Percentiles rank a stretch among this genome's conserved stretches.
phyloP scores from a whole-genome alignment of 768 basidiomycete genomes.

The Mrakia gelida region DNA sequence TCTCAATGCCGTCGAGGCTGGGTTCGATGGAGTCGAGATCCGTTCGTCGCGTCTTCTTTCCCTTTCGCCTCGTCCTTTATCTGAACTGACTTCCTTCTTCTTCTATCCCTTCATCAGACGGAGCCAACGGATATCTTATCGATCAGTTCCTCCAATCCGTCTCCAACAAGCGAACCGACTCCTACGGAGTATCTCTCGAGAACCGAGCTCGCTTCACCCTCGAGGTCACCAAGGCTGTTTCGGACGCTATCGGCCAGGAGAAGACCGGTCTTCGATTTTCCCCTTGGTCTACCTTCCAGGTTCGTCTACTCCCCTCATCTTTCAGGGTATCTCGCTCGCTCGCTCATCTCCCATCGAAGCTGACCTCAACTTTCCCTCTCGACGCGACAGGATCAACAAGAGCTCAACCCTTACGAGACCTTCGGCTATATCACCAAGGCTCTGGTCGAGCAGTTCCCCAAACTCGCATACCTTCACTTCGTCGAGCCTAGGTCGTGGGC shows the following conservation, averaged over 20 bases:
- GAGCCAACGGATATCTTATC: conserved; percentile 15
- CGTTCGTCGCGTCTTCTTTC: background rate
- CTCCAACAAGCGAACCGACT: conserved; percentile 59
- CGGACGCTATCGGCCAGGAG: conserved; percentile 54
- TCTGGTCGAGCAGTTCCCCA: conserved; percentile 50
- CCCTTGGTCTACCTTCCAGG: conserved; percentile 55
- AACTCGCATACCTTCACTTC: conserved; percentile 52
- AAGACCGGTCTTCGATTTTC: conserved; percentile 57
- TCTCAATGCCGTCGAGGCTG: conserved; percentile 53
- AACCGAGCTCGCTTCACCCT: conserved; percentile 57
- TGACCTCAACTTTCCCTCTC: too few species aligned
- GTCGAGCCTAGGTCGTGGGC: background rate
- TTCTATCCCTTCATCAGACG: background rate
- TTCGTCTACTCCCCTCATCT: background rate
- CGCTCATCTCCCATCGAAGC: too few species aligned
- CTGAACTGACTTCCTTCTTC: background rate
- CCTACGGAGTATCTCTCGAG: conserved; percentile 65
- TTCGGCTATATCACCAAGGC: conserved; percentile 51
- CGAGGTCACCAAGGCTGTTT: conserved; percentile 55
- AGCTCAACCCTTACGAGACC: conserved; percentile 33
- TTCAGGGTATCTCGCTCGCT: too few species aligned
- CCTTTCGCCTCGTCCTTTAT: background rate
- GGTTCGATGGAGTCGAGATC: conserved; percentile 56
- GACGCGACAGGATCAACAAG: conserved; percentile 32
- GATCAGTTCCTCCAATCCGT: conserved; percentile 52